A percentile compares a stretch with the other conserved stretches of the same genome.
Conservation (phyloP, 805 yeast genomes). For the Crinitomyces ghanaensis region DNA sequence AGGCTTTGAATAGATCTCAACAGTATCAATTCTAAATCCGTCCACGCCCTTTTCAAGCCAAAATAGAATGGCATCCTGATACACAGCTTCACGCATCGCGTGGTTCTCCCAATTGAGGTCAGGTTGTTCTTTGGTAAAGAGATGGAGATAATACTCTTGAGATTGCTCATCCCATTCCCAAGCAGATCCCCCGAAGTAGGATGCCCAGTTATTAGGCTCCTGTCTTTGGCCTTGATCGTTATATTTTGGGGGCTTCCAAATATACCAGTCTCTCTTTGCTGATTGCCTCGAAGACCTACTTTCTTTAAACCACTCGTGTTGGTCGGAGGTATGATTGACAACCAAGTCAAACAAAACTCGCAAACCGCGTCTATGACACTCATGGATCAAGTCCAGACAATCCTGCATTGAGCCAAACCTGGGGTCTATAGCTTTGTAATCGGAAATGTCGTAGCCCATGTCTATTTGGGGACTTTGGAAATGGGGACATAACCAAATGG, state of each 20-base stretch:
- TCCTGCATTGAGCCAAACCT: conserved; percentile 45
- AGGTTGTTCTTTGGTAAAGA: conserved; percentile 46
- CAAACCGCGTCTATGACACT: conserved; percentile 38
- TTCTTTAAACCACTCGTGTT: conserved; percentile 50
- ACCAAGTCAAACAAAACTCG: conserved; percentile 44
- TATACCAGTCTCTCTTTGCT: conserved; percentile 51
- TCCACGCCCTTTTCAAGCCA: conserved; percentile 49
- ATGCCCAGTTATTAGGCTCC: conserved; percentile 49
- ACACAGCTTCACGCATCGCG: conserved; percentile 29
- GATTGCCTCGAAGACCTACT: conserved; percentile 38
- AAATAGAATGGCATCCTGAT: conserved; percentile 37
- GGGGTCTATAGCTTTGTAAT: conserved; percentile 41
- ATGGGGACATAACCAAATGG: conserved; percentile 48
- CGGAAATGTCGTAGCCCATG: conserved; percentile 52
- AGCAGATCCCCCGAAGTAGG: conserved; percentile 44
- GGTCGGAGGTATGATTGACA: conserved; percentile 45
- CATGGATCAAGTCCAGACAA: conserved; percentile 37
- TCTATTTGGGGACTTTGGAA: conserved; percentile 49
- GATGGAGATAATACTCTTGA: conserved; percentile 42
- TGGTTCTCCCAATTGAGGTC: conserved; percentile 52
- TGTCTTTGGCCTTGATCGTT: conserved; percentile 36
- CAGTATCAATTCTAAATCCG: conserved; percentile 50
- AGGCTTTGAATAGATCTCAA: conserved; percentile 41
- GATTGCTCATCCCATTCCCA: conserved; percentile 47
- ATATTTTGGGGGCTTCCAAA: conserved; percentile 42